These are phyloP conservation scores for Fusarium sp. DNA, from an alignment of 2,329 filamentous ascomycete species.

Conservation along the genomic window DNA sequence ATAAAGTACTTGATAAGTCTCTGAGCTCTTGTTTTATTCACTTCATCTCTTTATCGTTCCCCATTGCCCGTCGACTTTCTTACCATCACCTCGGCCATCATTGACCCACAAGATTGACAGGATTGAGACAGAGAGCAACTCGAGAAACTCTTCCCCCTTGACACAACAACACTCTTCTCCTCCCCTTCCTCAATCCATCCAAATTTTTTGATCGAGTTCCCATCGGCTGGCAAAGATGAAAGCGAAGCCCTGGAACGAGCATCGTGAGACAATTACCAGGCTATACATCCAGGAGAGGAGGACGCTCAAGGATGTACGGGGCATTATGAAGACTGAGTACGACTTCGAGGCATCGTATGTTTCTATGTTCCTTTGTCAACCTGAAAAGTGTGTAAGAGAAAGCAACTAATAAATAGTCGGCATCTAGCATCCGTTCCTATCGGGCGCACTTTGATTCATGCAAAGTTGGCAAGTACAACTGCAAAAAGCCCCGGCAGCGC, in stretches of 20 bases:
- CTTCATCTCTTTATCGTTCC: background rate
- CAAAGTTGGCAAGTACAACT: constrained; percentile 58
- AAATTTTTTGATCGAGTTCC: background rate
- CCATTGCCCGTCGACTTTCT: constrained; percentile 21
- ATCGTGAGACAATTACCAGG: constrained; percentile 48
- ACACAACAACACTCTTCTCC: background rate
- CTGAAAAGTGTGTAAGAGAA: background rate
- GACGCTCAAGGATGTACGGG: constrained; percentile 53
- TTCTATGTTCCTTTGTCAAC: background rate
- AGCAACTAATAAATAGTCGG: constrained; percentile 1
- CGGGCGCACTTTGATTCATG: constrained; percentile 57
- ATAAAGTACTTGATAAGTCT: constrained; percentile 30
- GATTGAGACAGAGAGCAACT: constrained; percentile 13
- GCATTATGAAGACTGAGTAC: constrained; percentile 51
- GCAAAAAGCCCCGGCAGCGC: constrained; percentile 41
- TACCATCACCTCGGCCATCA: constrained; percentile 28
- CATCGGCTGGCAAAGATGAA: constrained; percentile 43
- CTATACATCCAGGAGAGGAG: constrained; percentile 53
- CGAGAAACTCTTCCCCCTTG: background rate
- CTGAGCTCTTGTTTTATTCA: background rate
- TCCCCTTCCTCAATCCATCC: background rate
- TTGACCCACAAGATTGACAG: constrained; percentile 23
- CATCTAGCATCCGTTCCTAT: constrained; percentile 53
- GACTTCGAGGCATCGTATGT: constrained; percentile 55
- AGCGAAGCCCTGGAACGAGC: constrained; percentile 55